These are phyloP conservation scores for Clausena lansium DNA, from an alignment of 345 rosid species.

Conservation along the genomic window DNA sequence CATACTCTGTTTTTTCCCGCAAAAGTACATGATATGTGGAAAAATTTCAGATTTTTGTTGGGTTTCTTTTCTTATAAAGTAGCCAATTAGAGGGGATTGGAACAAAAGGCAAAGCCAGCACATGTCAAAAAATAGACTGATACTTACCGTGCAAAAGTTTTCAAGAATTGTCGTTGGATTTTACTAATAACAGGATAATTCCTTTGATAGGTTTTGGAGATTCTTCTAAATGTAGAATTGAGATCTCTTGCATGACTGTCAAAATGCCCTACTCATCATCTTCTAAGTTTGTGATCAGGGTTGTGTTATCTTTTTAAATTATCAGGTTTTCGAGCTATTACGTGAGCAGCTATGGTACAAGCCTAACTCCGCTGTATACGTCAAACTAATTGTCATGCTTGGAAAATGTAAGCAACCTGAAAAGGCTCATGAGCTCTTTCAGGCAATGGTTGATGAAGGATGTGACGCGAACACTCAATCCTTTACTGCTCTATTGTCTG, in stretches of 20 bases:
- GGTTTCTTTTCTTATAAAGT: too few species aligned
- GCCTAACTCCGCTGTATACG: conserved; percentile 61
- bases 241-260: neutral
- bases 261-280: neutral
- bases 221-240: neutral
- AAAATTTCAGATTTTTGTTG: neutral
- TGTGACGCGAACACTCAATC: conserved; percentile 64
- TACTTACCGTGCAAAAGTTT: neutral
- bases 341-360: conserved; percentile 86
- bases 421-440: conserved; percentile 75
- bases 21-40: neutral
- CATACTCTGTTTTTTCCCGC: neutral
- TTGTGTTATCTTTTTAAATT: conserved; percentile 5
- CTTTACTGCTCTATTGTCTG: conserved; percentile 76
- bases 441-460: conserved; percentile 71
- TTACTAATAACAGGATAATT: neutral
- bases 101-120: neutral
- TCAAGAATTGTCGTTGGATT: neutral
- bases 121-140: neutral
- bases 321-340: conserved; percentile 74
- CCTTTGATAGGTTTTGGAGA: neutral
- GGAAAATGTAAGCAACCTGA: conserved; percentile 90
- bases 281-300: neutral
- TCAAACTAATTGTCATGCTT: conserved; percentile 85
- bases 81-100: neutral